Conservation (phyloP, 306 rosid genomes). For the Pterocarpus santalinus region DNA sequence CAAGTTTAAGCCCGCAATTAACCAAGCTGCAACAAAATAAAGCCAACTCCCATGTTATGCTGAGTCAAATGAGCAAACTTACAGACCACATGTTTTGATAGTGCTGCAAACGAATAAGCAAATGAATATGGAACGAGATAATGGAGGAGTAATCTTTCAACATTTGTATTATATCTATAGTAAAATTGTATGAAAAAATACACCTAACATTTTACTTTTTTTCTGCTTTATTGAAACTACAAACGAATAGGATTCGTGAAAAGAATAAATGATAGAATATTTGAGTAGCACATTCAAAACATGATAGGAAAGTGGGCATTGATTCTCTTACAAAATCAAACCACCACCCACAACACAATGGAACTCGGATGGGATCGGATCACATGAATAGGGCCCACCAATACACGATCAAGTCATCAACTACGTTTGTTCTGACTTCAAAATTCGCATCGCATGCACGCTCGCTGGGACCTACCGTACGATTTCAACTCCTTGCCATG, state of each 20-base stretch:
- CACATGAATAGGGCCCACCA: neutral
- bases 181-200: neutral
- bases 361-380: neutral
- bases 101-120: no score
- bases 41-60: neutral
- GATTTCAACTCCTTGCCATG: neutral
- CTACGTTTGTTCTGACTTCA: neutral
- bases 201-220: neutral
- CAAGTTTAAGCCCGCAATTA: neutral
- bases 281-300: neutral
- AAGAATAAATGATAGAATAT: neutral
- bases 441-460: neutral
- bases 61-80: no score
- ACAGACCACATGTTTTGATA: no score
- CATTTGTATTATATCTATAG: neutral
- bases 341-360: neutral
- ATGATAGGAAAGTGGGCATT: neutral
- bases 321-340: neutral
- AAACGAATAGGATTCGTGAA: neutral
- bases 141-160: no score
- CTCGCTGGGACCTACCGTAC: neutral
- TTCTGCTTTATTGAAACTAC: neutral
- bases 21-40: neutral
- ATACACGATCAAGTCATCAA: neutral
- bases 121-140: no score